Evolutionary conservation across 1,284 basidiomycete genomes (phyloP).

Genomic region (Naganishia cerealis): DNA sequence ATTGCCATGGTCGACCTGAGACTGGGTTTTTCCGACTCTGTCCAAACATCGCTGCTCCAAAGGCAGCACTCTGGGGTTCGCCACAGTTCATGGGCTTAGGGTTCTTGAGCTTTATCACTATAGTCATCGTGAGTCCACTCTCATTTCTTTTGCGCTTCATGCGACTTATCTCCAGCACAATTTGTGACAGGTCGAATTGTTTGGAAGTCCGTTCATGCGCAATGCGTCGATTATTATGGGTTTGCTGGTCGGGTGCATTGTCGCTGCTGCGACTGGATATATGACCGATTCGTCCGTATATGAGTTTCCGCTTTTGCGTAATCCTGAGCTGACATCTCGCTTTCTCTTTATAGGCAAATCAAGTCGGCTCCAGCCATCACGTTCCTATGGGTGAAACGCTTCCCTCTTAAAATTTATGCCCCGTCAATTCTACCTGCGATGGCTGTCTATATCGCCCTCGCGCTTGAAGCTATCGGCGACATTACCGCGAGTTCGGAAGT

Average conservation of each 20-base stretch:
- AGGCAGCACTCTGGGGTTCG: slow-evolving; percentile 66
- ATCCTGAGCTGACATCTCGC: not conserved
- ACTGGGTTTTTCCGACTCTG: slow-evolving; percentile 69
- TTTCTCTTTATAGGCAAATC: slow-evolving; percentile 57
- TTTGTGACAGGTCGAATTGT: slow-evolving; percentile 46
- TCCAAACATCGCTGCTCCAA: slow-evolving; percentile 66
- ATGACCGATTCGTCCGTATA: slow-evolving; percentile 57
- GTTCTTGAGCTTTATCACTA: slow-evolving; percentile 75
- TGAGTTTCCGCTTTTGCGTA: not conserved
- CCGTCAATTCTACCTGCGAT: slow-evolving; percentile 80
- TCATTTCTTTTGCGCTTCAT: not conserved
- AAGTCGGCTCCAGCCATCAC: slow-evolving; percentile 70
- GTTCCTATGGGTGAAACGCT: slow-evolving; percentile 70
- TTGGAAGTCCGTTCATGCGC: slow-evolving; percentile 65
- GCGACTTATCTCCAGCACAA: not conserved
- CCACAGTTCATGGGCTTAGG: slow-evolving; percentile 81
- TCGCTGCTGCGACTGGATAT: slow-evolving; percentile 72
- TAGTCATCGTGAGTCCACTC: slow-evolving; percentile 48
- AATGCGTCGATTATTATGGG: slow-evolving; percentile 56
- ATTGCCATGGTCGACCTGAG: slow-evolving; percentile 62
- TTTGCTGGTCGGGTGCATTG: slow-evolving; percentile 68
- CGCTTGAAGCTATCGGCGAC: slow-evolving; percentile 41
- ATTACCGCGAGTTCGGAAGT: slow-evolving; percentile 82
- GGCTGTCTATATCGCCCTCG: slow-evolving; percentile 66
- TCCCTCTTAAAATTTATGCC: slow-evolving; percentile 74